Percentiles rank a stretch among this genome's conserved stretches.
phyloP scores from a whole-genome alignment of 2,329 filamentous ascomycete genomes.

The Magnaporthiopsis poae region DNA sequence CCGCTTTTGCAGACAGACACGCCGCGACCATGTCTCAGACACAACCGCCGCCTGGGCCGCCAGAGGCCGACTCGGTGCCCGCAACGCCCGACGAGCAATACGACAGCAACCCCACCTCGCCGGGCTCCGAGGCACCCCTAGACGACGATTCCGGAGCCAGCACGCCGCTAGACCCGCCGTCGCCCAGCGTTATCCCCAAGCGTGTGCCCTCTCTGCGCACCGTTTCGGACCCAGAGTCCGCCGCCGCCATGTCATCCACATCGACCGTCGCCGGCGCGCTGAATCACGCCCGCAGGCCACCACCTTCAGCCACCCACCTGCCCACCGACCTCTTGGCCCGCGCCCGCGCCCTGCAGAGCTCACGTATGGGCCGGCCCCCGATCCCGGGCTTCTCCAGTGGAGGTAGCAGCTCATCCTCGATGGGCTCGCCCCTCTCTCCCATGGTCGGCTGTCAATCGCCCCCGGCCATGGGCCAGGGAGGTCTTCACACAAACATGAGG shows the following conservation, averaged over 20 bases:
- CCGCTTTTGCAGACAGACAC: not conserved
- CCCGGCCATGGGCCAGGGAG: constrained; percentile 23
- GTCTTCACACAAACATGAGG: constrained; percentile 32
- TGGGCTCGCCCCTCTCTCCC: constrained; percentile 3
- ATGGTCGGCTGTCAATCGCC: constrained; percentile 1
- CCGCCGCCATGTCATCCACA: constrained; percentile 59
- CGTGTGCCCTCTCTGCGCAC: constrained; percentile 51
- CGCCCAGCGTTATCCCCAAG: constrained; percentile 26
- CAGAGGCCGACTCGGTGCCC: constrained; percentile 26
- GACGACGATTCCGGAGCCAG: constrained; percentile 37
- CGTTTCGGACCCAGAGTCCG: constrained; percentile 45
- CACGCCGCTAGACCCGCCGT: constrained; percentile 35
- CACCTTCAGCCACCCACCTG: constrained; percentile 27
- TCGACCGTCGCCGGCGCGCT: constrained; percentile 76
- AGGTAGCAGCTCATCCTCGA: not conserved
- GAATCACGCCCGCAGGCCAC: constrained; percentile 51
- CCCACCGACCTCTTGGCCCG: constrained; percentile 33
- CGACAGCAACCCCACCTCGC: constrained; percentile 31
- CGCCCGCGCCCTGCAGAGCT: constrained; percentile 25
- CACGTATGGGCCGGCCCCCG: constrained; percentile 24
- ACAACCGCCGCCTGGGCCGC: not conserved
- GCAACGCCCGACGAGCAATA: constrained; percentile 37
- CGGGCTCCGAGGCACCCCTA: constrained; percentile 23
- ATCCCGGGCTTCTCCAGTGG: constrained; percentile 9
- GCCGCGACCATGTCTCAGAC: constrained; percentile 18